Evolutionary conservation across 129 eudicot species (phyloP).

Genomic region (Lactuca sativa): DNA sequence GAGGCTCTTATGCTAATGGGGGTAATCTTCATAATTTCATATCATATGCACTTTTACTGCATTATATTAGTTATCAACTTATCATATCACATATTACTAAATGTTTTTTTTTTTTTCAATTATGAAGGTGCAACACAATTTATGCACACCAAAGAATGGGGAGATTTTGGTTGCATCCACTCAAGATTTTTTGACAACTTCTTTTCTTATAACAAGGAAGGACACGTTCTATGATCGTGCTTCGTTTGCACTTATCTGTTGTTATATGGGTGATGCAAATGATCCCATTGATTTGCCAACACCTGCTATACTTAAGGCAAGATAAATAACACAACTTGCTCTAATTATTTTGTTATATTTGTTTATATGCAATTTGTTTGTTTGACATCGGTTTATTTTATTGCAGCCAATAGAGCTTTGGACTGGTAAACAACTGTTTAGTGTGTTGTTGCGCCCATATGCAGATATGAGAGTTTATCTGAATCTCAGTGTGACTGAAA

Average conservation of each 20-base stretch:
- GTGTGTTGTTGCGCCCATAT: conserved; percentile 77
- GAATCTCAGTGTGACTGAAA: conserved; percentile 81
- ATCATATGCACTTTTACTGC: too few species aligned
- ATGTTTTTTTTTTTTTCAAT: conserved; percentile 12
- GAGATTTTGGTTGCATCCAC: conserved; percentile 97
- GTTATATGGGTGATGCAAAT: conserved; percentile 94
- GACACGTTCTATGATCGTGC: conserved; percentile 97
- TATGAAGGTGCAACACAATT: conserved; percentile 90
- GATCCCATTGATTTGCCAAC: conserved; percentile 90
- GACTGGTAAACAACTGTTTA: conserved; percentile 94
- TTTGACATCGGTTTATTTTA: conserved; percentile 12
- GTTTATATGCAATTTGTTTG: neutral
- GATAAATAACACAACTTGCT: neutral
- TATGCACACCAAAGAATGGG: conserved; percentile 98
- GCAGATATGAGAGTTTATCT: conserved; percentile 84
- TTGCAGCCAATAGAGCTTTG: conserved; percentile 97
- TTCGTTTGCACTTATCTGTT: conserved; percentile 81
- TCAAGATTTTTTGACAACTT: conserved; percentile 90
- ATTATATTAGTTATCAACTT: too few species aligned
- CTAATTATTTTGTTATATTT: neutral
- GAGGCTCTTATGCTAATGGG: conserved; percentile 98
- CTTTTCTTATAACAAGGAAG: conserved; percentile 91
- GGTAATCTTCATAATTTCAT: conserved; percentile 40
- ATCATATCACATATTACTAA: too few species aligned
- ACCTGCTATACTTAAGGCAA: conserved; percentile 80